Evolutionary conservation across 2,329 filamentous ascomycete genomes (phyloP).

Genomic region (Exophiala spinifera): DNA sequence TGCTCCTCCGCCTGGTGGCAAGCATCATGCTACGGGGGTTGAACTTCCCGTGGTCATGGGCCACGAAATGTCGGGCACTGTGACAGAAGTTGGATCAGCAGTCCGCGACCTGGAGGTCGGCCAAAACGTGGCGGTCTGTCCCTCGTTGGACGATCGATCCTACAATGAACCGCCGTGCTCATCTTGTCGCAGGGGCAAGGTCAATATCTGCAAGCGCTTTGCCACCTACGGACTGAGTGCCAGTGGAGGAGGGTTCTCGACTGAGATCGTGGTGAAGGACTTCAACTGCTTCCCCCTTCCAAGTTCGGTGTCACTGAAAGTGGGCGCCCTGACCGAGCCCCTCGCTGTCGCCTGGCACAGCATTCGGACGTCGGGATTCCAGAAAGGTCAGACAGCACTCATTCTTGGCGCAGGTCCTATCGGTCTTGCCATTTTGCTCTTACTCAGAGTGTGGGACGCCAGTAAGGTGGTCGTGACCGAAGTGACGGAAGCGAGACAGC

Average conservation of each 20-base stretch:
- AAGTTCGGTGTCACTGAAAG: slow-evolving; percentile 7
- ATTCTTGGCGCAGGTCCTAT: slow-evolving; percentile 54
- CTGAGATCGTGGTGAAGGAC: slow-evolving; percentile 1
- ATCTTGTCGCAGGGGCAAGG: not conserved
- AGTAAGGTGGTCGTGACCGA: slow-evolving; percentile 51
- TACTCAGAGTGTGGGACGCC: slow-evolving; percentile 40
- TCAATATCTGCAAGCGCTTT: slow-evolving; percentile 7
- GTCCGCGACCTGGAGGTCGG: slow-evolving; percentile 1
- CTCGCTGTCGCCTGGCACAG: slow-evolving; percentile 56
- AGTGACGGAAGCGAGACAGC: slow-evolving; percentile 35
- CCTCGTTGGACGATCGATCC: slow-evolving; percentile 3
- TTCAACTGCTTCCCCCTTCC: slow-evolving; percentile 5
- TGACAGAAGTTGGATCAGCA: slow-evolving; percentile 31
- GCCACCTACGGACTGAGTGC: slow-evolving; percentile 4
- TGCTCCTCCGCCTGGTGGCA: slow-evolving; percentile 44
- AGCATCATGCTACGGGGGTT: slow-evolving; percentile 52
- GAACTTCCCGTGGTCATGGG: slow-evolving; percentile 50
- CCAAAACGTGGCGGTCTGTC: slow-evolving; percentile 5
- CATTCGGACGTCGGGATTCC: slow-evolving; percentile 47
- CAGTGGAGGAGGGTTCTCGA: slow-evolving; percentile 2
- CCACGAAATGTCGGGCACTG: slow-evolving; percentile 50
- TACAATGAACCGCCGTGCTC: slow-evolving; percentile 22
- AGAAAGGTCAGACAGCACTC: slow-evolving; percentile 44
- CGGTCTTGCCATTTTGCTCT: slow-evolving; percentile 49
- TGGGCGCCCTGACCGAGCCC: slow-evolving; percentile 49